Evolutionary conservation across 1,284 basidiomycete species (phyloP).

Genomic region (Rugosomyces carneus): DNA sequence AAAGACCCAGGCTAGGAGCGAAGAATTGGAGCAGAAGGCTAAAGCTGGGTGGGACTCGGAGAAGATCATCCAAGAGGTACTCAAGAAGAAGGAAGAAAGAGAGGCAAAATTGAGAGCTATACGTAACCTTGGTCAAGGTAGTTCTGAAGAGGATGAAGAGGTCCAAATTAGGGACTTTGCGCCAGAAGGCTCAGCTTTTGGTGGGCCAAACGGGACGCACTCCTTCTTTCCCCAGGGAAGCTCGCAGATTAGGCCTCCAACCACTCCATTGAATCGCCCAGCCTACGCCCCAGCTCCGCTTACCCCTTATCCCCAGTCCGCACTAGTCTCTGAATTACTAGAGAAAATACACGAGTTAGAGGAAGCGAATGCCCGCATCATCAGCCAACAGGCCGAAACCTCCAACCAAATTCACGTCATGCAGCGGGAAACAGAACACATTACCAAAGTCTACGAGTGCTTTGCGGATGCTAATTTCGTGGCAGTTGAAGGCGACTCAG

Average conservation of each 20-base stretch:
- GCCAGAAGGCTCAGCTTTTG: constrained; percentile 41
- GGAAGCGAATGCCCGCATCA: constrained; percentile 65
- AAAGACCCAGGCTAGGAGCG: constrained; percentile 58
- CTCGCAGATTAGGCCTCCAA: constrained; percentile 11
- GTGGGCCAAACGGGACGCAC: constrained; percentile 22
- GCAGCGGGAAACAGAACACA: constrained; percentile 63
- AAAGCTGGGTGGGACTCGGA: constrained; percentile 34
- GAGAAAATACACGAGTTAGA: constrained; percentile 78
- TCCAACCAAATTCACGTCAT: constrained; percentile 57
- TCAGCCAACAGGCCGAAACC: constrained; percentile 60
- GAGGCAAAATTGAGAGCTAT: constrained; percentile 46
- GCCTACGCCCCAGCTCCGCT: constrained; percentile 18
- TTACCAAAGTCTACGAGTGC: constrained; percentile 66
- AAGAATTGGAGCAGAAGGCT: constrained; percentile 62
- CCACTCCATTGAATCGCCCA: constrained; percentile 15
- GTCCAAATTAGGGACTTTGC: constrained; percentile 52
- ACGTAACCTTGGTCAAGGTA: constrained; percentile 26
- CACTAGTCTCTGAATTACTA: constrained; percentile 65
- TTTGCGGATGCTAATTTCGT: constrained; percentile 52
- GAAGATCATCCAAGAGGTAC: constrained; percentile 39
- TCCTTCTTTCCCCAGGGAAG: constrained; percentile 18
- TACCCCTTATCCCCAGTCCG: constrained; percentile 35
- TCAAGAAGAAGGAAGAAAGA: constrained; percentile 48
- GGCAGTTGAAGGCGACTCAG: constrained; percentile 34
- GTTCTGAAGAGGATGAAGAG: constrained; percentile 20